A percentile compares a stretch with the other conserved stretches of the same genome.
Evolutionary conservation across 352 stramenopile genomes (phyloP).

Genomic region (Globisporangium ultimum): DNA sequence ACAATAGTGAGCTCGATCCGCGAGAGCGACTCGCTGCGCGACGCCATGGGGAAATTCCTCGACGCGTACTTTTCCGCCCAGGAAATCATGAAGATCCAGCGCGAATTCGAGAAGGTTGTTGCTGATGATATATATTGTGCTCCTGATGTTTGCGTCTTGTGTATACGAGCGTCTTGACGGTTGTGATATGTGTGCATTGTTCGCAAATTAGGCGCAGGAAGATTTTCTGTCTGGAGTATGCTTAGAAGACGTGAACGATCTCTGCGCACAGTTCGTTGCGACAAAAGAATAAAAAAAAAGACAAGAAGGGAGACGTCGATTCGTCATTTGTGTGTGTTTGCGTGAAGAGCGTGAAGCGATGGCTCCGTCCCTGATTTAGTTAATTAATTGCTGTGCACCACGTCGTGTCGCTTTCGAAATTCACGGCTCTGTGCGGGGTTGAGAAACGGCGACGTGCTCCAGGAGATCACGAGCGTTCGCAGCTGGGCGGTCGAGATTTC

Average conservation of each 20-base stretch:
- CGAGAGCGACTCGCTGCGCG: slow-evolving; percentile 34
- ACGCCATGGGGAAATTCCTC: slow-evolving; percentile 64
- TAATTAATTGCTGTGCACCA: slow-evolving; percentile 6
- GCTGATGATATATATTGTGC: neutral
- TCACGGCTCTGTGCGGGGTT: slow-evolving; percentile 37
- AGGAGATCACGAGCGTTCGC: slow-evolving; percentile 77
- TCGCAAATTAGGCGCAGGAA: slow-evolving; percentile 25
- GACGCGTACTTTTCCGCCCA: slow-evolving; percentile 55
- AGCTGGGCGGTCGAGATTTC: slow-evolving; percentile 64
- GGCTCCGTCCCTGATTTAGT: neutral
- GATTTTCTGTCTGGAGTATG: slow-evolving; percentile 59
- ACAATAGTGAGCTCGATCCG: slow-evolving; percentile 26
- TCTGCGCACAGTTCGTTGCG: slow-evolving; percentile 62
- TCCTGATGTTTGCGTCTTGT: neutral
- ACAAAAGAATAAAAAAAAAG: slow-evolving; percentile 6
- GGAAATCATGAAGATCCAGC: slow-evolving; percentile 54
- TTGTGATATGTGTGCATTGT: too few species aligned
- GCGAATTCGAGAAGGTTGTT: slow-evolving; percentile 59
- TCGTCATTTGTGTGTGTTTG: neutral
- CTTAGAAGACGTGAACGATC: slow-evolving; percentile 67
- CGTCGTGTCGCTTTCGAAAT: slow-evolving; percentile 40
- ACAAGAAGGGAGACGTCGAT: neutral
- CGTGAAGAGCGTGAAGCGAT: neutral
- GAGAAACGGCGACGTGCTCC: slow-evolving; percentile 78
- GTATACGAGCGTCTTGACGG: too few species aligned